phyloP scores from a whole-genome alignment of 345 rosid species.

The Viola odorata region DNA sequence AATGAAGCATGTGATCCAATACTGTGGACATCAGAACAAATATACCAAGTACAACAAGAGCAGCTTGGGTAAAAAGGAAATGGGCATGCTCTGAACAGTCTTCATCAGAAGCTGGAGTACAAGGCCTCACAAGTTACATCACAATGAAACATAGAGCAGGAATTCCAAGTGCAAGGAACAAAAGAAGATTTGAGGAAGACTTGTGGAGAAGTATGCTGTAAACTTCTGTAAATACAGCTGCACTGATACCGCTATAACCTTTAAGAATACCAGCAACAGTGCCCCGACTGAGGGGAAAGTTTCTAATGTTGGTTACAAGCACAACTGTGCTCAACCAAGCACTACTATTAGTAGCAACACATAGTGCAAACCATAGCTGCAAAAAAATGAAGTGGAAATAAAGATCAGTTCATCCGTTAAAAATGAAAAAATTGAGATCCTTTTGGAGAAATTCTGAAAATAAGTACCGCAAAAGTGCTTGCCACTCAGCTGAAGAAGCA shows the following conservation, averaged over 20 bases:
- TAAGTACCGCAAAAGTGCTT: neutral
- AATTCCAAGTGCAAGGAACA: constrained; percentile 53
- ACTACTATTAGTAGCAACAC: constrained; percentile 53
- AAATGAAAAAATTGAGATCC: too few species aligned
- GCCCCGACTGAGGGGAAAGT: constrained; percentile 60
- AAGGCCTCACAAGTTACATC: constrained; percentile 56
- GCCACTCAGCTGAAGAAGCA: constrained; percentile 2
- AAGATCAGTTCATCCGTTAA: neutral
- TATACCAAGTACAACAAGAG: constrained; percentile 45
- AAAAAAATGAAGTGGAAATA: neutral
- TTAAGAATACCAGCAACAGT: constrained; percentile 63
- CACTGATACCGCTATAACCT: constrained; percentile 61
- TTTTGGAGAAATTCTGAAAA: neutral
- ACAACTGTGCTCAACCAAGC: constrained; percentile 64
- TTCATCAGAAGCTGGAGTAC: constrained; percentile 51
- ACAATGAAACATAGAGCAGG: constrained; percentile 46
- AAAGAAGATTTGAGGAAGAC: constrained; percentile 55
- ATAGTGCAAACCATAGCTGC: constrained; percentile 62
- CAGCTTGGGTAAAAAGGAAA: constrained; percentile 45
- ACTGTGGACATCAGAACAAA: constrained; percentile 44
- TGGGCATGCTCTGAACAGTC: constrained; percentile 39
- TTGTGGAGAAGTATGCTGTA: constrained; percentile 41
- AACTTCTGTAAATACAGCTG: constrained; percentile 57
- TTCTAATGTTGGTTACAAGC: constrained; percentile 69
- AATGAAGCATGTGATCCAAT: constrained; percentile 33